Conservation (phyloP, 805 yeast species). For the Barnettozyma vustinii region DNA sequence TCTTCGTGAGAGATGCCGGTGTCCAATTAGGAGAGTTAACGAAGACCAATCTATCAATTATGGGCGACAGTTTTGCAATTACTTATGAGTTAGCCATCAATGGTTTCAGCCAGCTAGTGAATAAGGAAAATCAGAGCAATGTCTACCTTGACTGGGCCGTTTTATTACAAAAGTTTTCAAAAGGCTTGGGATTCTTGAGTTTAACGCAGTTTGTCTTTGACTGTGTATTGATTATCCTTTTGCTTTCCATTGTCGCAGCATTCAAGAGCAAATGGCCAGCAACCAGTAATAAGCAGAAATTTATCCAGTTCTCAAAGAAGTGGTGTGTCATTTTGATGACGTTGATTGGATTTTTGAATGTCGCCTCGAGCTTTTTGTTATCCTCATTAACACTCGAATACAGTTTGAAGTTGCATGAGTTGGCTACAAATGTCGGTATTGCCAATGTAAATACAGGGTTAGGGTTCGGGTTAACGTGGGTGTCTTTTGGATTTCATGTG, state of each 20-base stretch:
- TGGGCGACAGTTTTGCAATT: slow-evolving; percentile 37
- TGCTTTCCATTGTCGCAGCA: neutral
- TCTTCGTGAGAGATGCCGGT: slow-evolving; percentile 46
- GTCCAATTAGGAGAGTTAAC: slow-evolving; percentile 38
- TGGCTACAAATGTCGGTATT: slow-evolving; percentile 20
- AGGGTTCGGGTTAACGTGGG: slow-evolving; percentile 21
- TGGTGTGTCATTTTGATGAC: slow-evolving; percentile 10
- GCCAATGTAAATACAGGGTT: slow-evolving; percentile 18
- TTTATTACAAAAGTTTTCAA: slow-evolving; percentile 23
- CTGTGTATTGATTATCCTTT: neutral
- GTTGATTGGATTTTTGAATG: slow-evolving; percentile 10
- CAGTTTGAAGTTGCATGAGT: slow-evolving; percentile 14
- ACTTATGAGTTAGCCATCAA: slow-evolving; percentile 33
- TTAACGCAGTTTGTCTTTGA: slow-evolving; percentile 10
- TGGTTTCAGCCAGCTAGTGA: slow-evolving; percentile 23
- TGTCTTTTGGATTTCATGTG: slow-evolving; percentile 12
- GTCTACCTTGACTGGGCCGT: slow-evolving; percentile 24
- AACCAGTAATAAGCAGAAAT: neutral
- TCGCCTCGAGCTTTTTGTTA: slow-evolving; percentile 15
- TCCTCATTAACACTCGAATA: slow-evolving; percentile 24
- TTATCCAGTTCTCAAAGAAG: slow-evolving; percentile 4
- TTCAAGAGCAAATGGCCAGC: neutral
- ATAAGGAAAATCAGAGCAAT: slow-evolving; percentile 12
- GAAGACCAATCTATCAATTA: slow-evolving; percentile 32
- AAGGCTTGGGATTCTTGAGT: slow-evolving; percentile 20